Base-by-base conservation (phyloP, 306 rosid species). In the Castanea sativa region DNA sequence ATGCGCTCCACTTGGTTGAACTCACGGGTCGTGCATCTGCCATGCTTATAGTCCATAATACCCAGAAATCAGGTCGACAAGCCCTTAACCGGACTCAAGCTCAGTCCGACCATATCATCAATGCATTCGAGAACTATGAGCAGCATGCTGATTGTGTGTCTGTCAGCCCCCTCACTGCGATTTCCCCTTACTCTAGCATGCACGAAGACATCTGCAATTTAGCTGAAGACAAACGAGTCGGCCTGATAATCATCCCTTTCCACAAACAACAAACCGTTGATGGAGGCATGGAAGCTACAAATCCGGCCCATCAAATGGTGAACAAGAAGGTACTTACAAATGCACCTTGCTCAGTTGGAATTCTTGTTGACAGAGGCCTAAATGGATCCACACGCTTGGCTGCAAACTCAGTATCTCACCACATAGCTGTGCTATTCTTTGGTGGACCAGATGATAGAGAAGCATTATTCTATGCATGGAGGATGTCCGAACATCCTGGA, bases 401-500 rank as follows among this genome's bases (percentile, higher is more conserved):
- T 15, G 67, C 91, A 20, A 88, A 82, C 65, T 91, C 93, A 58
- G 74, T 78, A 1, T 70, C 94, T 8, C 96, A 93, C 30, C 81
- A 87, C 21, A 41, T 95, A 3, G 92, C 84, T 0, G 80, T 90
- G 18, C 55, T 95, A 23, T 95, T 95, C 79, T 91, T 95, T 33
- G 98, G 99, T 1, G 99, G 99, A 5, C 93, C 94, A 9, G 99
- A 95, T 12, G 99, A 95, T 55, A 85, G 99, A 82, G 98, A 95
- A 38, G 99, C 99, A 1, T 30, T 93, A 55, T 84, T 91, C 53
- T 95, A 91, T 35, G 99, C 87, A 5, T 86, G 92, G 94, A 90
- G 99, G 81, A 93, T 95, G 93, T 75, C 86, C 33, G 94, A 91
- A 14, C 91, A 89, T 74, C 89, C 87, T 0, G 89, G 92, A 61